Evolutionary conservation across 441 rosid genomes (phyloP), one percentile per base, ranked within the genome.

Genomic region (Isatis lusitanica): DNA sequence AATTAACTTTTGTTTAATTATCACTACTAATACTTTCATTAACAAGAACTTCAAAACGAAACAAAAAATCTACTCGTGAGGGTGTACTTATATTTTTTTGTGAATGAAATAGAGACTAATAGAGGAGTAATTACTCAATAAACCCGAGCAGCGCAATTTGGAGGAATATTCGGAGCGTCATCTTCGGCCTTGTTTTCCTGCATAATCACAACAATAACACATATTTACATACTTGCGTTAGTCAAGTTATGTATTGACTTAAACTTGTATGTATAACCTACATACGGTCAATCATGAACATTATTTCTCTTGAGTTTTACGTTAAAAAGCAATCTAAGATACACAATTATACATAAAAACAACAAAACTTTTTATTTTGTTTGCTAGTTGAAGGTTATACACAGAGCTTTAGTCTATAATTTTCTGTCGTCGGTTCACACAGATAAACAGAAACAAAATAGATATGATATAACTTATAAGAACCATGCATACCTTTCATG

Each of bases 131-230:
- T 79, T 91, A 94, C 98, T 94, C 98, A 2, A 94, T 85, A 70
- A 94, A 87, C 42, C 86, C 97, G 11, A 94, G 95, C 39, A 65
- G 63, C 63, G 85, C 68, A 74, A 94, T 92, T 76, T 89, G 80
- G 6, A 92, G 81, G 73, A 94, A 90, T 76, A 90, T 71, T 2
- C 91, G 81, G 38, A 89, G 77, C 42, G 98, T 94, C 86, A 94
- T 63, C 87, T 88, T 92, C 5, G 98, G 98, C 83, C 98, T 88
- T 53, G 16, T 53, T 53, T 53, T 53, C 59, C 59, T 53, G 59
- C 59, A 53, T n/a, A 30, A 9, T 9, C 38, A 12, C 13, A 28
- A 12, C 36, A 28, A 53, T 53, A 53, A 28, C 28, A 52, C n/a
- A 53, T 28, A 30, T 53, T 26, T 30, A 53, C 38, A 53, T 53